phyloP scores from a whole-genome alignment of 495 filamentous ascomycete genomes.

The Xylaria venustula region DNA sequence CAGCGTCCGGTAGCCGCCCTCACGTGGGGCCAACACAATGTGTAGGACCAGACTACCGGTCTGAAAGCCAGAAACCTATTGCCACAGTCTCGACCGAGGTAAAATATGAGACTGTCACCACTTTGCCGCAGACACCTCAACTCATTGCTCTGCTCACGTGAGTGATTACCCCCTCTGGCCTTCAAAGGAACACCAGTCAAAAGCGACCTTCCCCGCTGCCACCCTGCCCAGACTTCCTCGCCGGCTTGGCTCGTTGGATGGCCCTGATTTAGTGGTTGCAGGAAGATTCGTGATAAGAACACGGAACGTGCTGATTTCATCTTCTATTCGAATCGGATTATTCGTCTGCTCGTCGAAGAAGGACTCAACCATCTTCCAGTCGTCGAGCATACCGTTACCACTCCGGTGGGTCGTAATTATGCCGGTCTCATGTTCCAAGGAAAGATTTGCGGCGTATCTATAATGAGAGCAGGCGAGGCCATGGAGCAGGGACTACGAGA shows the following conservation, averaged over 20 bases:
- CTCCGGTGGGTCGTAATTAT: slow-evolving; percentile 86
- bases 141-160: slow-evolving; percentile 96
- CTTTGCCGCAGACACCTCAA: slow-evolving; percentile 91
- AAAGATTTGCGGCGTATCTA: slow-evolving; percentile 97
- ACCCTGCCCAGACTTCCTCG: neutral
- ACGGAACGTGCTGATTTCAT: slow-evolving; percentile 94
- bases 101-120: slow-evolving; percentile 81
- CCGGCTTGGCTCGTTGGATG: neutral
- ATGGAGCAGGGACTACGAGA: slow-evolving; percentile 98
- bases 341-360: slow-evolving; percentile 96
- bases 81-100: slow-evolving; percentile 87
- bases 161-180: slow-evolving; percentile 39
- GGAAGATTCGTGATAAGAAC: slow-evolving; percentile 90
- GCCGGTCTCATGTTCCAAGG: slow-evolving; percentile 92
- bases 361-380: slow-evolving; percentile 95
- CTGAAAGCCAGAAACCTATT: slow-evolving; percentile 75
- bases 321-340: slow-evolving; percentile 98
- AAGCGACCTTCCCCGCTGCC: neutral
- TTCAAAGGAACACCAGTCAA: neutral
- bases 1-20: slow-evolving; percentile 19
- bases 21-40: slow-evolving; percentile 60
- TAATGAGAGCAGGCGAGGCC: slow-evolving; percentile 96
- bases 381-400: slow-evolving; percentile 80
- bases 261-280: slow-evolving; percentile 35
- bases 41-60: slow-evolving; percentile 77